Evolutionary conservation across 73 alveolate species (phyloP), one percentile per base, ranked within the genome.

Genomic region (Stentor coeruleus): DNA sequence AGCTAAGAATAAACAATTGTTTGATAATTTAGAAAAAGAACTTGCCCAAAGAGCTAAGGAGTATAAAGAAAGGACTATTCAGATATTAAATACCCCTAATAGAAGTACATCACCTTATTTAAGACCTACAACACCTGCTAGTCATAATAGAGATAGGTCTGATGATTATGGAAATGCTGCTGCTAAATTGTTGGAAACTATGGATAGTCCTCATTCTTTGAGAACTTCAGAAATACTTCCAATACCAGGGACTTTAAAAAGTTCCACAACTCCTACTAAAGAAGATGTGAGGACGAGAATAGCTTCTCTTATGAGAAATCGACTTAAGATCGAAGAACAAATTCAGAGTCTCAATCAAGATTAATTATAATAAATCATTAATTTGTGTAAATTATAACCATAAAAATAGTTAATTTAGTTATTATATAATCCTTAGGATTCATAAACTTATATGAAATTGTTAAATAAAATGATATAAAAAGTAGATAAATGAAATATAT

Each of bases 31-130:
- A 31, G 35, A 57, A 57, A 57, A 57, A 57, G 73, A 57, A 57
- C 28, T 57, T 20, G 73, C 73, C 28, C 73, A 57, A 31, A 57
- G 73, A 31, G 73, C 73, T 57, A 57, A 57, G 73, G 73, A 57
- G 2, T 57, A 57, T 31, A 57, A 57, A 57, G 73, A 57, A 57
- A 57, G 73, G 73, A 31, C 73, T 20, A 57, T 57, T 2, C 15
- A n/a, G 15, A 20, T 57, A 31, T 2, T 57, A 2, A 57, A 57
- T 57, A 57, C 73, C 2, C 73, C 73, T 0, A 57, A 20, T n/a
- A 57, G 73, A 2, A 20, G 35, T 20, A 57, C 28, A 20, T 57
- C 73, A 0, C 73, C 73, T 57, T 57, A 57, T 57, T n/a, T n/a
- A 1, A 57, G 28, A 31, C 73, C 73, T 20, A 20, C 73, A 1